Base-by-base conservation (phyloP, 257 asterid species). In the Primulina huaijiensis region DNA sequence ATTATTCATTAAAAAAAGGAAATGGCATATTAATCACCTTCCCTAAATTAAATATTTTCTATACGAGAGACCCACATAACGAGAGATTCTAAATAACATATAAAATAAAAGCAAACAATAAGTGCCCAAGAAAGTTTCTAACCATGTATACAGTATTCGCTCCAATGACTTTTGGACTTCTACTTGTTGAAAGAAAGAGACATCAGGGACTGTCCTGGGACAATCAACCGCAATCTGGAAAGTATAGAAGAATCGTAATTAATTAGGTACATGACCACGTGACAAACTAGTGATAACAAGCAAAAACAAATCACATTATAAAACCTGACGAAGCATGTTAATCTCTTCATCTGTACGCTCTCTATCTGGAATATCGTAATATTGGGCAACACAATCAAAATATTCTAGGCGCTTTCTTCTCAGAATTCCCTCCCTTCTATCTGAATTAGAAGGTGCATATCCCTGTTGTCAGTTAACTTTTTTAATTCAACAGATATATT, bases 381-480 rank as follows among this genome's bases (percentile, higher is more conserved):
- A 85, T 63, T 90, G 96, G 56, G 95, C 85, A 74, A 90, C 97
- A 83, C 89, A 92, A 79, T 93, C 97, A n/a, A 89, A 89, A 86
- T 93, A 90, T 81, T 93, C 99, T 75, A 74, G 62, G 69, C 99
- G 95, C 82, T 93, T 93, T 83, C 99, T 86, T 78, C 77, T 86
- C 78, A 93, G 78, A 76, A 89, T 81, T 82, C 95, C 96, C 86
- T 89, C 97, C 93, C 99, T 93, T 93, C 99, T 89, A 87, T 93
- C 97, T 89, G 99, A 93, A 93, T 87, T 93, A 89, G 95, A 92
- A 78, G 99, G 99, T 87, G 99, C 99, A 93, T 93, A 93, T 86
- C 97, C 99, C 98, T 92, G 96, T 89, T 81, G 89, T 85, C 95
- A 83, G 97, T 87, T 83, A 80, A 81, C 85, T 50, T 74, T 86